Conservation (phyloP, 306 rosid genomes). For the Corylus heterophylla region DNA sequence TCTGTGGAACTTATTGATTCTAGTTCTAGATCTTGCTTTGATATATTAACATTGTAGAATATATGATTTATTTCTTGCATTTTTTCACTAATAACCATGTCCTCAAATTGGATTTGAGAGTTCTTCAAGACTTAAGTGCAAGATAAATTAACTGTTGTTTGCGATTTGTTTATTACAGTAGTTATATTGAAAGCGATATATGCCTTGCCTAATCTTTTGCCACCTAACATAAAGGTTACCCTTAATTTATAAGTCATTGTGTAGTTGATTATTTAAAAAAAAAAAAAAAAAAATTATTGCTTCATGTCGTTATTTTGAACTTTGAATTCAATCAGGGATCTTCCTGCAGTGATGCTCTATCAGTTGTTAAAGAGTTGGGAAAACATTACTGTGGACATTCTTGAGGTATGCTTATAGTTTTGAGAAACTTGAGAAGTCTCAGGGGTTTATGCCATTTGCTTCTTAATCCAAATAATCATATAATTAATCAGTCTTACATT, state of each 20-base stretch:
- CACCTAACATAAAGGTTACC: background rate
- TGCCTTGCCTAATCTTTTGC: background rate
- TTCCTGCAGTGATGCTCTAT: conserved; percentile 53
- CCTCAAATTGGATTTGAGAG: background rate
- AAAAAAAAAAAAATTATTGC: background rate
- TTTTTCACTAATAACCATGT: background rate
- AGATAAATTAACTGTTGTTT: background rate
- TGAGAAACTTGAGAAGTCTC: conserved; percentile 14
- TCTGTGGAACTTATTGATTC: background rate
- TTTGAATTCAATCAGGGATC: conserved; percentile 64
- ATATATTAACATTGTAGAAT: background rate
- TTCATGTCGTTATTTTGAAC: conserved; percentile 21
- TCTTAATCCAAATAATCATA: background rate
- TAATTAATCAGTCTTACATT: background rate
- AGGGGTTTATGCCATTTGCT: background rate
- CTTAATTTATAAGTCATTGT: background rate
- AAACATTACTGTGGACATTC: conserved; percentile 50
- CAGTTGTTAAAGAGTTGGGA: conserved; percentile 75
- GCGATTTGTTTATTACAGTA: background rate
- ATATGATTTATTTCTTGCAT: background rate
- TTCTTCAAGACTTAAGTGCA: background rate
- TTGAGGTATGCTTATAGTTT: conserved; percentile 56
- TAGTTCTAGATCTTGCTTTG: background rate
- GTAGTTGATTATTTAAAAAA: background rate
- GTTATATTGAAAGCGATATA: background rate